A percentile compares a stretch with the other conserved stretches of the same genome.
These are phyloP conservation scores for Candida xiaguanensis DNA, from an alignment of 805 yeast species.

Conservation along the genomic window DNA sequence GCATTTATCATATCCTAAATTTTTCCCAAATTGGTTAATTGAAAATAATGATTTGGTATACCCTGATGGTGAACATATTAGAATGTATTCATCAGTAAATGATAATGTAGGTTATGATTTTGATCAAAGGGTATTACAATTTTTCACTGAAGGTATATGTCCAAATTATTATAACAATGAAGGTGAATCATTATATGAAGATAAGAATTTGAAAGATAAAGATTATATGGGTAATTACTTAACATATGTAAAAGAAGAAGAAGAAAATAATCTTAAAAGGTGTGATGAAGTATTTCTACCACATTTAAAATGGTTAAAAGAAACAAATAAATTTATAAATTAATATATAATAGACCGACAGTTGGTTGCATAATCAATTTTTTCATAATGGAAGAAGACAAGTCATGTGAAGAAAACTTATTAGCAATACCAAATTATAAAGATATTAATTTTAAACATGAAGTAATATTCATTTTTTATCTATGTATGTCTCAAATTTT, in stretches of 20 bases:
- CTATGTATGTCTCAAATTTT: slow-evolving; percentile 25
- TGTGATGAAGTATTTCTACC: slow-evolving; percentile 38
- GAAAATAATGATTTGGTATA: slow-evolving; percentile 36
- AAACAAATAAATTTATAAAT: slow-evolving; percentile 21
- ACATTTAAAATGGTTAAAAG: slow-evolving; percentile 40
- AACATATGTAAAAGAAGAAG: slow-evolving; percentile 21
- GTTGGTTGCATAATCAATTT: background rate
- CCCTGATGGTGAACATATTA: slow-evolving; percentile 30
- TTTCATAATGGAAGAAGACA: background rate
- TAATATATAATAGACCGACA: background rate
- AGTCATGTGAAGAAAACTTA: background rate
- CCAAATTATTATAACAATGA: slow-evolving; percentile 26
- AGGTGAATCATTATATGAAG: slow-evolving; percentile 26
- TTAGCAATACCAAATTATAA: slow-evolving; percentile 15
- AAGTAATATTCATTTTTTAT: slow-evolving; percentile 19
- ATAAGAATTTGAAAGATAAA: slow-evolving; percentile 12
- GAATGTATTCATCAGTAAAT: slow-evolving; percentile 36
- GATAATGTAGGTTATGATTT: slow-evolving; percentile 40
- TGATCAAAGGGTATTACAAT: slow-evolving; percentile 36
- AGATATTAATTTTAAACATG: slow-evolving; percentile 21
- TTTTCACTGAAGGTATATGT: slow-evolving; percentile 38
- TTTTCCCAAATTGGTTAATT: slow-evolving; percentile 29
- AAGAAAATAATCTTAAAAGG: slow-evolving; percentile 19
- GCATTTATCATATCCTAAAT: slow-evolving; percentile 60
- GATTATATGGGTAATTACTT: slow-evolving; percentile 35